phyloP scores from a whole-genome alignment of 208 protist genomes.

The Leishmania arabica region DNA sequence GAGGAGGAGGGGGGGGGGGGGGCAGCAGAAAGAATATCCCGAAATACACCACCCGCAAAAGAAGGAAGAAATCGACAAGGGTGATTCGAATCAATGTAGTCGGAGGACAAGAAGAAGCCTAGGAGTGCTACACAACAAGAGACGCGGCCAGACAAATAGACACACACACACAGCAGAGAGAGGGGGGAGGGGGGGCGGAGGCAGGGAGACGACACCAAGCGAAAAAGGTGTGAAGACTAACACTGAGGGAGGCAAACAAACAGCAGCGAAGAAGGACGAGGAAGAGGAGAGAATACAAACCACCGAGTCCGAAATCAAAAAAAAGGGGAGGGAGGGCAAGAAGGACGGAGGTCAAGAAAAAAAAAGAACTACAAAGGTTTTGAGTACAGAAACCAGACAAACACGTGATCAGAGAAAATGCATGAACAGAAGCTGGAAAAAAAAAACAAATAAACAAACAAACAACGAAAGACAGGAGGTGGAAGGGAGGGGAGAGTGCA shows the following conservation, averaged over 20 bases:
- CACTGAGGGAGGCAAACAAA: not conserved
- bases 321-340: not conserved
- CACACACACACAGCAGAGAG: not conserved
- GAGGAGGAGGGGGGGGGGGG: too few relatives aligned
- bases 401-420: not conserved
- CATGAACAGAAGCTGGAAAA: not conserved
- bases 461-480: too few relatives aligned
- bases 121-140: not conserved
- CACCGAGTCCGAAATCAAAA: not conserved
- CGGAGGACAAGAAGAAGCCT: not conserved
- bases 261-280: not conserved
- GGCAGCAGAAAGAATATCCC: not conserved
- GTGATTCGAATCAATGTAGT: not conserved
- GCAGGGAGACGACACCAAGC: not conserved
- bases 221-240: not conserved
- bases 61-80: not conserved
- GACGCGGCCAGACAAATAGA: not conserved
- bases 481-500: not conserved
- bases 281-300: too few relatives aligned
- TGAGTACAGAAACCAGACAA: not conserved
- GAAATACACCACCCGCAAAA: not conserved
- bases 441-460: too few relatives aligned
- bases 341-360: not conserved
- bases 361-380: not conserved
- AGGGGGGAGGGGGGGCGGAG: not conserved